Evolutionary conservation across 2,329 filamentous ascomycete genomes (phyloP).

Genomic region (Ophiocordyceps camponoti-floridani): DNA sequence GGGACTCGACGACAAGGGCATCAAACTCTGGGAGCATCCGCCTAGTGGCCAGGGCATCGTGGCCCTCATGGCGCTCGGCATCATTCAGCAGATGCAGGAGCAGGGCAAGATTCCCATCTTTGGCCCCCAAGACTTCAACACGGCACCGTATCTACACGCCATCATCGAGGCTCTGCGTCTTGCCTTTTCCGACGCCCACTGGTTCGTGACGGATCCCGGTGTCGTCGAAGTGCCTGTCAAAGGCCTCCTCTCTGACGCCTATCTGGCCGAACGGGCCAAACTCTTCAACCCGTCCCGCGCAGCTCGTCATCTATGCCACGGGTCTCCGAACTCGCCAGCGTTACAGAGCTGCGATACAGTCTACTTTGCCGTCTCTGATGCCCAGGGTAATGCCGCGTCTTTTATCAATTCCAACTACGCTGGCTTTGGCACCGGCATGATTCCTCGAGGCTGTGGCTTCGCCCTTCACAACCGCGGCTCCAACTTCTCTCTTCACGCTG

Average conservation of each 20-base stretch:
- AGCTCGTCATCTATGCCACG: constrained; percentile 45
- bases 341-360: constrained; percentile 82
- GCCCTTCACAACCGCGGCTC: constrained; percentile 85
- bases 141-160: constrained; percentile 62
- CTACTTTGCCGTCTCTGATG: constrained; percentile 76
- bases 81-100: constrained; percentile 71
- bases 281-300: constrained; percentile 40
- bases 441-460: constrained; percentile 76
- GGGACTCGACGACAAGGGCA: constrained; percentile 26
- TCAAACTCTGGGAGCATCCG: constrained; percentile 91
- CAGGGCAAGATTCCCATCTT: constrained; percentile 59
- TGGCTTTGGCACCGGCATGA: constrained; percentile 74
- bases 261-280: constrained; percentile 51
- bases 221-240: constrained; percentile 49
- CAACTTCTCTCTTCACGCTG: constrained; percentile 56
- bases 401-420: constrained; percentile 96
- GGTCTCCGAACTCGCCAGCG: constrained; percentile 46
- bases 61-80: constrained; percentile 83
- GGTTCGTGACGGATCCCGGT: constrained; percentile 79
- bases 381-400: constrained; percentile 71
- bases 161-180: constrained; percentile 78
- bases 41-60: constrained; percentile 95
- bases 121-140: constrained; percentile 58
- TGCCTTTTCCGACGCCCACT: constrained; percentile 74
- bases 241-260: constrained; percentile 51